Evolutionary conservation across 202 grass and related monocot species (phyloP).

Genomic region (Zoysia matrella): DNA sequence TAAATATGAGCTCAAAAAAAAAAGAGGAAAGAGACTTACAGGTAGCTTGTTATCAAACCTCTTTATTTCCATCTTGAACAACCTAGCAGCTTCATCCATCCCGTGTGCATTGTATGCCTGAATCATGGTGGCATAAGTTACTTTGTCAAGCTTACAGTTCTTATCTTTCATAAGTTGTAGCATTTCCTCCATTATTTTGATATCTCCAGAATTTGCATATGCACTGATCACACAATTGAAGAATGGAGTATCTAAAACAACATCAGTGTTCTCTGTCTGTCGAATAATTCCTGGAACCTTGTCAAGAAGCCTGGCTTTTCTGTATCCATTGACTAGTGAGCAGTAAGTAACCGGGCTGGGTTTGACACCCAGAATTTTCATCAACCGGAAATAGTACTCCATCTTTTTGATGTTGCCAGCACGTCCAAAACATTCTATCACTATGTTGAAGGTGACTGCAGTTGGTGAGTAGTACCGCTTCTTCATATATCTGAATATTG

Average conservation of each 20-base stretch:
- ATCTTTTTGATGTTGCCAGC: conserved; percentile 80
- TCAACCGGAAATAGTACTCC: conserved; percentile 83
- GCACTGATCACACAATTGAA: conserved; percentile 86
- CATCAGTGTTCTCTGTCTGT: conserved; percentile 81
- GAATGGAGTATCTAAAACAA: conserved; percentile 82
- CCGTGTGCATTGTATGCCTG: conserved; percentile 63
- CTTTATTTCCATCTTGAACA: conserved; percentile 49
- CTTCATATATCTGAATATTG: conserved; percentile 76
- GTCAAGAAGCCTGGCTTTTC: conserved; percentile 65
- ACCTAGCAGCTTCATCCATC: conserved; percentile 63
- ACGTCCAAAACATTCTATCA: conserved; percentile 79
- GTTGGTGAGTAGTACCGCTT: conserved; percentile 62
- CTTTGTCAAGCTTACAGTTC: conserved; percentile 67
- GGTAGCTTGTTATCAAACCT: conserved; percentile 39
- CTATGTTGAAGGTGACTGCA: conserved; percentile 68
- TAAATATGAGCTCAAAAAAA: conserved; percentile 18
- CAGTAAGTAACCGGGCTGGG: conserved; percentile 83
- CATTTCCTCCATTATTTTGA: conserved; percentile 94
- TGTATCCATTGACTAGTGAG: conserved; percentile 75
- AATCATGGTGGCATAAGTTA: conserved; percentile 76
- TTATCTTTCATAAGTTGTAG: conserved; percentile 84
- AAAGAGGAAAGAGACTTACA: conserved; percentile 35
- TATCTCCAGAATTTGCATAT: conserved; percentile 68
- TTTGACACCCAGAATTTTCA: conserved; percentile 87
- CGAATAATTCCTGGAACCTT: conserved; percentile 79